Evolutionary conservation across 805 yeast genomes (phyloP), one percentile per base, ranked within the genome.

Genomic region (Sugiyamaella valdiviana): DNA sequence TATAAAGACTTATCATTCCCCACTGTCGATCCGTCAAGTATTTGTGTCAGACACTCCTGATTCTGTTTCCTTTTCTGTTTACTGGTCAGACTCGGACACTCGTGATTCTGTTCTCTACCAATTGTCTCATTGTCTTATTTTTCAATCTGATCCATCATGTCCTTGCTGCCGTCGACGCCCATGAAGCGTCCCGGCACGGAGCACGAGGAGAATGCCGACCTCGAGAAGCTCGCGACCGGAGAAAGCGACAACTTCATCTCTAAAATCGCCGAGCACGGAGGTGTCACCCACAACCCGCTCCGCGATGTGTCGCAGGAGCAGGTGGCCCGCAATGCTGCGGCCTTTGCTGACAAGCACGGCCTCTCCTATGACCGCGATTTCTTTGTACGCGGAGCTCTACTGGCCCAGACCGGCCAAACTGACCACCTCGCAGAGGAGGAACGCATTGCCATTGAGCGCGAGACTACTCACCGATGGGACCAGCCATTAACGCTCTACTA

Each of bases 341-440:
- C 46, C 12, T 64, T 56, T 48, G 60, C 59, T 22, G 57, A 49
- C n/a, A 45, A 40, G 20, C 51, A 61, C 44, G 65, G 63, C n/a
- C 52, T 64, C 16, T 45, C 51, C 7, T 65, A 56, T 7, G 60
- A 60, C 41, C 44, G 51, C 16, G 65, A 60, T 10, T 43, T 36
- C 21, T 64, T 65, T 49, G 42, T 52, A 7, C 65, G 72, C 39
- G 85, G 82, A 6, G 85, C 85, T 2, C 72, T 79, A 9, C 57
- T 78, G 19, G 84, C 85, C 2, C 72, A 80, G 54, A 69, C 73
- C 52, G 71, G 73, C 42, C 65, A 73, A 3, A 73, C 73, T 1
- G 63, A 63, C 14, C 49, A 50, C 5, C 66, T 68, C 32, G 51
- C 69, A 60, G 62, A 57, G 54, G 54, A 59, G 2, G 76, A 71